phyloP scores from a whole-genome alignment of 2,329 filamentous ascomycete genomes.

The Aspergillus puulaauensis region DNA sequence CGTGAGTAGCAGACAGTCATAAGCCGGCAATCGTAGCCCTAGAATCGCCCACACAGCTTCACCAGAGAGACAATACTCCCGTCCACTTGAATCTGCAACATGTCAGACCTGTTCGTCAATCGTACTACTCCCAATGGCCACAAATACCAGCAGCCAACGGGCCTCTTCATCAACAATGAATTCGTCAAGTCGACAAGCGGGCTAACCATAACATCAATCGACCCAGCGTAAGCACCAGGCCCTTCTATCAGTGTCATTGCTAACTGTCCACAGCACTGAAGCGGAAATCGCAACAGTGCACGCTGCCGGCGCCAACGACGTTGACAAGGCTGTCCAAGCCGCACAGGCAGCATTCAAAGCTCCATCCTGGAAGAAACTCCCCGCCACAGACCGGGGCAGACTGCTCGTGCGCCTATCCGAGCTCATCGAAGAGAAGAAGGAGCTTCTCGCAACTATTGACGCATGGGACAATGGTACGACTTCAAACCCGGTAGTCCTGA shows the following conservation, averaged over 20 bases:
- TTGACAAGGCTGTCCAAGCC: constrained; percentile 65
- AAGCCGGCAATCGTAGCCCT: too few species aligned
- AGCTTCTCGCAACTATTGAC: constrained; percentile 63
- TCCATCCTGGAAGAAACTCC: constrained; percentile 66
- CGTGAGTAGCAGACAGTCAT: too few species aligned
- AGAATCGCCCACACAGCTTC: too few species aligned
- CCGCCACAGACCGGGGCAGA: constrained; percentile 64
- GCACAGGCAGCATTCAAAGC: constrained; percentile 68
- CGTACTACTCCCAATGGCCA: constrained; percentile 71
- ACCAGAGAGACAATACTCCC: too few species aligned
- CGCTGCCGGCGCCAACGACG: constrained; percentile 54
- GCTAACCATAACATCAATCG: constrained; percentile 62
- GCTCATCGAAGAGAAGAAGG: constrained; percentile 62
- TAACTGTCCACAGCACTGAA: constrained; percentile 55
- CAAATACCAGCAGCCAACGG: constrained; percentile 68
- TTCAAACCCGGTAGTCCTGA: too few species aligned
- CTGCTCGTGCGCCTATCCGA: constrained; percentile 68
- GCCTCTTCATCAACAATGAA: constrained; percentile 78
- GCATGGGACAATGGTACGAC: constrained; percentile 69
- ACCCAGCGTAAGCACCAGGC: constrained; percentile 56
- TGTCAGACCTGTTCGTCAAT: constrained; percentile 30
- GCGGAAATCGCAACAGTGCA: constrained; percentile 65
- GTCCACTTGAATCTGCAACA: not conserved
- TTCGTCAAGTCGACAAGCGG: constrained; percentile 62
- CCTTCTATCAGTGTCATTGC: constrained; percentile 22